These are phyloP conservation scores for Pseudocercospora crystallina DNA, from an alignment of 2,329 filamentous ascomycete genomes.

Conservation along the genomic window DNA sequence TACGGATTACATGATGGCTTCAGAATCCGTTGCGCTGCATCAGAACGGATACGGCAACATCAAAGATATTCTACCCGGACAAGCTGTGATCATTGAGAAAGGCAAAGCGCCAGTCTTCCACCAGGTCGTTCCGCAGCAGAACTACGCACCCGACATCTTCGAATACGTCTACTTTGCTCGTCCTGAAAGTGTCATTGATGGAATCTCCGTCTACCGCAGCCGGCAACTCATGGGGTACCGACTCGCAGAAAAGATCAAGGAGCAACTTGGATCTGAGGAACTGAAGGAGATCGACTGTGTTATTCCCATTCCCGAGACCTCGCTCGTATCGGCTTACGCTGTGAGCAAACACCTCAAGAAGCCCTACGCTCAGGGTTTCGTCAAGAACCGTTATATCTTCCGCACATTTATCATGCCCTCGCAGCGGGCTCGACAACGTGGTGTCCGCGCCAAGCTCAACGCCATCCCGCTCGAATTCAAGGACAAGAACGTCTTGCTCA, in stretches of 20 bases:
- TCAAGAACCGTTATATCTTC: constrained; percentile 89
- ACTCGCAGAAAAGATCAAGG: constrained; percentile 70
- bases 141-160: constrained; percentile 82
- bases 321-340: constrained; percentile 74
- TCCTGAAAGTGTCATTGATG: constrained; percentile 80
- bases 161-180: constrained; percentile 86
- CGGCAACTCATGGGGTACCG: constrained; percentile 84
- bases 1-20: constrained; percentile 85
- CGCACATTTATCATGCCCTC: constrained; percentile 85
- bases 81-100: constrained; percentile 84
- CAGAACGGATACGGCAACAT: constrained; percentile 80
- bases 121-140: constrained; percentile 67
- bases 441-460: constrained; percentile 85
- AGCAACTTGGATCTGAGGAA: constrained; percentile 65
- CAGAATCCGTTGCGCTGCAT: constrained; percentile 78
- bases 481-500: constrained; percentile 74
- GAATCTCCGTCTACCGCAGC: constrained; percentile 80
- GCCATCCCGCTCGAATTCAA: constrained; percentile 83
- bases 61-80: constrained; percentile 74
- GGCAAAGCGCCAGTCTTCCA: constrained; percentile 70
- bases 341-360: constrained; percentile 74
- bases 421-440: constrained; percentile 76
- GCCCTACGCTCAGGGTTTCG: constrained; percentile 76
- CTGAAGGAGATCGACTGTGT: constrained; percentile 79
- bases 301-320: constrained; percentile 81